Evolutionary conservation across 2,329 filamentous ascomycete species (phyloP).

Genomic region (Pseudocercospora cruenta): DNA sequence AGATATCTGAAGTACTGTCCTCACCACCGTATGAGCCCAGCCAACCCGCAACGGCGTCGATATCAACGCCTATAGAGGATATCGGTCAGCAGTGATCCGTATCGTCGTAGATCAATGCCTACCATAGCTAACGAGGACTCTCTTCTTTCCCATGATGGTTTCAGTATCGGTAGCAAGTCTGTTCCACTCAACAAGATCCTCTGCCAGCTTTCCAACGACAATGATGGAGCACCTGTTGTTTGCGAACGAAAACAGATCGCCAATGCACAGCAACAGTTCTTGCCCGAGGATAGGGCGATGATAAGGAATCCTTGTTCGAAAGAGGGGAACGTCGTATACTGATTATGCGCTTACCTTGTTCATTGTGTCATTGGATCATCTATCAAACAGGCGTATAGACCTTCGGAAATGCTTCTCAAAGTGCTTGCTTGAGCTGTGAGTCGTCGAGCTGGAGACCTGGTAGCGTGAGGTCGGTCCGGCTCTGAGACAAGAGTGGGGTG

Average conservation of each 20-base stretch:
- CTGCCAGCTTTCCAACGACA: background rate
- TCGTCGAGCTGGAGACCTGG: background rate
- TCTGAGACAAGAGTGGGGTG: conserved; percentile 3
- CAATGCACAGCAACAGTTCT: background rate
- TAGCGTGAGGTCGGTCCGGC: background rate
- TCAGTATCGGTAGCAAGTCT: background rate
- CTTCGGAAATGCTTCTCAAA: background rate
- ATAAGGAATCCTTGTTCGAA: conserved; percentile 9
- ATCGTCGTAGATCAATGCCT: background rate
- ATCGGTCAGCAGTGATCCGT: too few relatives aligned
- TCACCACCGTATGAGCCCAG: conserved; percentile 73
- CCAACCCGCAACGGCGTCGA: conserved; percentile 75
- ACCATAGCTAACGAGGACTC: conserved; percentile 33
- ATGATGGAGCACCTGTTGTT: background rate
- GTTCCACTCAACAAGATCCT: background rate
- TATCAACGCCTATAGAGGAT: too few relatives aligned
- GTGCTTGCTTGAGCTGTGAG: background rate
- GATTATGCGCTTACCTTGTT: background rate
- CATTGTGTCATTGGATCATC: background rate
- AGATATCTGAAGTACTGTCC: conserved; percentile 72
- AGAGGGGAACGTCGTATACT: background rate
- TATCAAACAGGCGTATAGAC: background rate
- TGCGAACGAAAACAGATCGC: conserved; percentile 1
- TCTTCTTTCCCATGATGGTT: conserved; percentile 32
- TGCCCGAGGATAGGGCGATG: conserved; percentile 13